Percentiles rank a stretch among this genome's conserved stretches.
Conservation (phyloP, 768 basidiomycete genomes). For the Tylopilus rubrobrunneus region DNA sequence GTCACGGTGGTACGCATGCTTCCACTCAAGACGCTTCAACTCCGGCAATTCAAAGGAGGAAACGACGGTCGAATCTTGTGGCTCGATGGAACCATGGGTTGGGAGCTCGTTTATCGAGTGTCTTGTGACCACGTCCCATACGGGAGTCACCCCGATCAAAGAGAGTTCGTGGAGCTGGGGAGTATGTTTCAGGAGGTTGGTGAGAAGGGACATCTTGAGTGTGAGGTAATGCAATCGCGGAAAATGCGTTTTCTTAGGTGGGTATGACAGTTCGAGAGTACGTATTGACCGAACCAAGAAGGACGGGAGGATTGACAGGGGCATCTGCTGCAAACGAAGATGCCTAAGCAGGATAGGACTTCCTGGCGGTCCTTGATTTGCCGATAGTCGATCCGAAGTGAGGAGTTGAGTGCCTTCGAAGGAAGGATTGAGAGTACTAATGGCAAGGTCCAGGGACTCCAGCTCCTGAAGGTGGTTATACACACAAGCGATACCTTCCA, state of each 20-base stretch:
- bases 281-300: constrained; percentile 37
- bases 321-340: constrained; percentile 42
- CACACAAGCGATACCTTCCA: constrained; percentile 18
- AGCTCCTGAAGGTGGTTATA: constrained; percentile 21
- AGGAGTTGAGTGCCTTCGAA: constrained; percentile 27
- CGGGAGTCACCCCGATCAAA: constrained; percentile 40
- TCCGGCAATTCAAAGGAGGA: constrained; percentile 33
- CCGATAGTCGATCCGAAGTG: constrained; percentile 15
- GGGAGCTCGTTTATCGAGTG: constrained; percentile 10
- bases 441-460: constrained; percentile 29
- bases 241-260: constrained; percentile 25
- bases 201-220: constrained; percentile 39
- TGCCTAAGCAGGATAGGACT: constrained; percentile 20
- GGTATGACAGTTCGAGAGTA: constrained; percentile 41
- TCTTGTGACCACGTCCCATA: constrained; percentile 31
- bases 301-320: constrained; percentile 35
- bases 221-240: constrained; percentile 28
- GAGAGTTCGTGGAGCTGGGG: constrained; percentile 41
- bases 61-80: constrained; percentile 4
- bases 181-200: constrained; percentile 34
- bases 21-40: constrained; percentile 47
- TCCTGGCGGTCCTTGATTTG: constrained; percentile 1
- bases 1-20: constrained; percentile 40
- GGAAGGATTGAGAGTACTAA: constrained; percentile 24
- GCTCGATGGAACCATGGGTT: constrained; percentile 5